A percentile compares a stretch with the other conserved stretches of the same genome.
These are phyloP conservation scores for Posidonia australis DNA, from an alignment of 106 monocot species.

Conservation along the genomic window DNA sequence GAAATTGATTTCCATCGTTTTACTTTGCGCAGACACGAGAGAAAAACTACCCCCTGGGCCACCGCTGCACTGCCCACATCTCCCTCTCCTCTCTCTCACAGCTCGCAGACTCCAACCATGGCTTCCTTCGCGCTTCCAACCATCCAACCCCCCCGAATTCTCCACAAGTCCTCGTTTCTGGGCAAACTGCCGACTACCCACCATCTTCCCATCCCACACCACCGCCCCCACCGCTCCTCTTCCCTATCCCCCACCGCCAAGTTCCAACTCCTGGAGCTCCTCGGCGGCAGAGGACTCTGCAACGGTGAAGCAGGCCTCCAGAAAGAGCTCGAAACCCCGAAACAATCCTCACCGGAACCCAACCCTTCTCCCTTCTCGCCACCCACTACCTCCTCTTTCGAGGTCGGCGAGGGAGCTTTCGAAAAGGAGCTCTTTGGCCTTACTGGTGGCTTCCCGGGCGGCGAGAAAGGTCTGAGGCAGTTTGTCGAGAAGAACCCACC, in stretches of 20 bases:
- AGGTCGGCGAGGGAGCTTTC: constrained; percentile 24
- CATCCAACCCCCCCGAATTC: background rate
- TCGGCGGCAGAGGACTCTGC: constrained; percentile 86
- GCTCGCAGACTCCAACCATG: background rate
- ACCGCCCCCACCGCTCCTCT: background rate
- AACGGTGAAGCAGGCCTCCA: constrained; percentile 60
- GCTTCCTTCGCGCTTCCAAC: background rate
- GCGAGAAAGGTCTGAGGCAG: constrained; percentile 55
- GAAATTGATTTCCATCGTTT: too few relatives aligned
- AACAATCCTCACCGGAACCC: background rate
- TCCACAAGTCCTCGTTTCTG: constrained; percentile 1
- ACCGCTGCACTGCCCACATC: background rate
- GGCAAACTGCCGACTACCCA: background rate
- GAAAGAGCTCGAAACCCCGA: constrained; percentile 37
- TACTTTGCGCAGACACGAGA: too few relatives aligned
- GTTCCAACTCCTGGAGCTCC: constrained; percentile 45
- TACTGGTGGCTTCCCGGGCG: constrained; percentile 95
- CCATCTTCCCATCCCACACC: background rate
- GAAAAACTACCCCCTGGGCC: too few relatives aligned
- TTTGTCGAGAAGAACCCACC: constrained; percentile 74
- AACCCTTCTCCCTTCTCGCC: background rate
- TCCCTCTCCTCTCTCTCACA: background rate
- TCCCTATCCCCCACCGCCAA: background rate
- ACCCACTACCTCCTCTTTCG: background rate
- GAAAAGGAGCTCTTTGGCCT: constrained; percentile 90